Percentiles rank a stretch among this genome's conserved stretches.
phyloP scores from a whole-genome alignment of 106 monocot genomes.

The Dioscorea dumetorum region DNA sequence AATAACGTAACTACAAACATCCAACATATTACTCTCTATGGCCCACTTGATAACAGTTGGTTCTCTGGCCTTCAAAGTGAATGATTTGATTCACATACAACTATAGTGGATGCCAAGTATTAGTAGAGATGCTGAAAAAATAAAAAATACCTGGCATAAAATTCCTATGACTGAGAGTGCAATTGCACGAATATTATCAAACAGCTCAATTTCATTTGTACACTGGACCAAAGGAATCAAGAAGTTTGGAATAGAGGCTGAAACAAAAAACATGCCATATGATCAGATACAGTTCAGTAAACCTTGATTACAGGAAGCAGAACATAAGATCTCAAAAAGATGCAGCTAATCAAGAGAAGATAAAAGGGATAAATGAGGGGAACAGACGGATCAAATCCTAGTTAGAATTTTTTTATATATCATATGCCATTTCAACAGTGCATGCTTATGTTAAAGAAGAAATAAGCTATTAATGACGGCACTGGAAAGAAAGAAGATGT shows the following conservation, averaged over 20 bases:
- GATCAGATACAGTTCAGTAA: too few relatives aligned
- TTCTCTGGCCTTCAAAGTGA: slow-evolving; percentile 30
- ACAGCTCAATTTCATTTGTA: slow-evolving; percentile 18
- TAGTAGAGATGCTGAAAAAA: slow-evolving; percentile 1
- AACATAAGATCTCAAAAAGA: too few relatives aligned
- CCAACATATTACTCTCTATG: slow-evolving; percentile 25
- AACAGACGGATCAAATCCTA: too few relatives aligned
- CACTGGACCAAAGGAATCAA: slow-evolving; percentile 42
- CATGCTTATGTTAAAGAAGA: too few relatives aligned
- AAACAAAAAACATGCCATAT: not conserved
- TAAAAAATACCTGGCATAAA: slow-evolving; percentile 45
- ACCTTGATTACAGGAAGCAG: too few relatives aligned
- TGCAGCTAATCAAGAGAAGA: too few relatives aligned
- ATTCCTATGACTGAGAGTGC: slow-evolving; percentile 56
- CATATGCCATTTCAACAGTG: too few relatives aligned
- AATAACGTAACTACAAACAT: slow-evolving; percentile 27
- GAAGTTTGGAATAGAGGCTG: slow-evolving; percentile 37
- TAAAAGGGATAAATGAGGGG: too few relatives aligned
- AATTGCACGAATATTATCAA: slow-evolving; percentile 34
- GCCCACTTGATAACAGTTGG: slow-evolving; percentile 37
- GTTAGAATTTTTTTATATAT: too few relatives aligned
- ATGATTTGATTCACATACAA: not conserved
- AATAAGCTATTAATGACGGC: too few relatives aligned
- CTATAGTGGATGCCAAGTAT: not conserved
- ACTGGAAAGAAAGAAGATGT: too few relatives aligned